These are phyloP conservation scores for Leucocoprinus birnbaumii DNA, from an alignment of 768 basidiomycete species.

Conservation along the genomic window DNA sequence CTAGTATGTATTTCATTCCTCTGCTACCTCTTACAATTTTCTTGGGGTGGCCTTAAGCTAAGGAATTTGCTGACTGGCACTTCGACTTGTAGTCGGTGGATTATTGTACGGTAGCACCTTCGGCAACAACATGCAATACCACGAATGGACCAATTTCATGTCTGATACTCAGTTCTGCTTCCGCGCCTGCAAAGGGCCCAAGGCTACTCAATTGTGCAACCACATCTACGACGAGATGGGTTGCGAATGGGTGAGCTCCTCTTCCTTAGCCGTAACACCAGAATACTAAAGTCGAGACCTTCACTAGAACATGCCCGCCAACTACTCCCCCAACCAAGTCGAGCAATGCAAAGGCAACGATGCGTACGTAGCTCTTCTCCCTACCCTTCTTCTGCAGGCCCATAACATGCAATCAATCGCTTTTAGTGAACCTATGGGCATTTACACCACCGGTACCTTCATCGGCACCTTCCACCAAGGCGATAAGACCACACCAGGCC, in stretches of 20 bases:
- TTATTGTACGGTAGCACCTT: slow-evolving; percentile 67
- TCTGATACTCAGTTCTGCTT: slow-evolving; percentile 67
- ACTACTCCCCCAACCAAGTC: slow-evolving; percentile 57
- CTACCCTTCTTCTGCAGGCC: background rate
- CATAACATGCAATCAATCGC: background rate
- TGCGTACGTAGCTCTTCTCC: slow-evolving; percentile 30
- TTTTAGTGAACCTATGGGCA: slow-evolving; percentile 56
- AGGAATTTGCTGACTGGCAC: background rate
- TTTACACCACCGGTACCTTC: slow-evolving; percentile 70
- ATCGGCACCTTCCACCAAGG: slow-evolving; percentile 72
- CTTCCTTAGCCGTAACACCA: background rate
- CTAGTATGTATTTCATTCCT: slow-evolving; percentile 23
- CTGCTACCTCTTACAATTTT: background rate
- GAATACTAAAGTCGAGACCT: slow-evolving; percentile 11
- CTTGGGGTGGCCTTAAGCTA: too few species aligned
- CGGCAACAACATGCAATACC: slow-evolving; percentile 48
- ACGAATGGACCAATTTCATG: slow-evolving; percentile 87
- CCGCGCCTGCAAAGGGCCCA: slow-evolving; percentile 64
- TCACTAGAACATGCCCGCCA: slow-evolving; percentile 71
- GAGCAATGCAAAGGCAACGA: slow-evolving; percentile 66
- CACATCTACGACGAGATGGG: slow-evolving; percentile 79
- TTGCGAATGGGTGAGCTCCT: slow-evolving; percentile 41
- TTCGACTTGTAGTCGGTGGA: slow-evolving; percentile 52
- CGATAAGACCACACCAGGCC: slow-evolving; percentile 49
- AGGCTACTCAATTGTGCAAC: slow-evolving; percentile 60